phyloP scores from a whole-genome alignment of 2,329 filamentous ascomycete species.

The Beauveria asiatica region DNA sequence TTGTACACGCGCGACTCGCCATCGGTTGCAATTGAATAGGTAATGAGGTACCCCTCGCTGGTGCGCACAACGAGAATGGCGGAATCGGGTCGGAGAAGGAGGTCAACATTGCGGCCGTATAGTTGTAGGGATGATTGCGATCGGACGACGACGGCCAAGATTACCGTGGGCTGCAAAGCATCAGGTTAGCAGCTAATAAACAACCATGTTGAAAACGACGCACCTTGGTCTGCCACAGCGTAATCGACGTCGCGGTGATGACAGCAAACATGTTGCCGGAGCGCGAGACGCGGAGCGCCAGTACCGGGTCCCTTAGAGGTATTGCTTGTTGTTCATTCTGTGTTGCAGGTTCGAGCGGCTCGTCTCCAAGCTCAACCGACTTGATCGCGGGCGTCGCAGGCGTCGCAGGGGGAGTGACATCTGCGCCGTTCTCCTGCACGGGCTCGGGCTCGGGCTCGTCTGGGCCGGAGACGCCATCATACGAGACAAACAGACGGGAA shows the following conservation, averaged over 20 bases:
- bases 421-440: slow-evolving; percentile 14
- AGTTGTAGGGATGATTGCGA: slow-evolving; percentile 70
- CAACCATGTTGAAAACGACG: slow-evolving; percentile 17
- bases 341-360: slow-evolving; percentile 24
- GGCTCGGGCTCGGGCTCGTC: slow-evolving; percentile 22
- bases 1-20: slow-evolving; percentile 76
- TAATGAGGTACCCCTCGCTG: slow-evolving; percentile 77
- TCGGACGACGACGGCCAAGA: slow-evolving; percentile 76
- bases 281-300: slow-evolving; percentile 68
- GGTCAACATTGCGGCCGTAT: slow-evolving; percentile 77
- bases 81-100: slow-evolving; percentile 83
- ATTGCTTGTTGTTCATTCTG: slow-evolving; percentile 25
- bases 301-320: slow-evolving; percentile 53
- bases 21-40: slow-evolving; percentile 84
- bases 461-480: slow-evolving; percentile 48
- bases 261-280: slow-evolving; percentile 78
- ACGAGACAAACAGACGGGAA: slow-evolving; percentile 43
- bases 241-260: slow-evolving; percentile 75
- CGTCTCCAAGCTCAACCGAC: slow-evolving; percentile 41
- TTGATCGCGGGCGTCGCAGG: slow-evolving; percentile 49
- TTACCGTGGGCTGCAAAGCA: slow-evolving; percentile 64
- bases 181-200: slow-evolving; percentile 13
- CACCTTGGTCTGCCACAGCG: slow-evolving; percentile 96
- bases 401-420: slow-evolving; percentile 28
- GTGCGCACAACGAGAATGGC: slow-evolving; percentile 90